Percentiles rank a stretch among this genome's conserved stretches.
Evolutionary conservation across 2,329 filamentous ascomycete genomes (phyloP).

Genomic region (Cladorrhinum sp.): DNA sequence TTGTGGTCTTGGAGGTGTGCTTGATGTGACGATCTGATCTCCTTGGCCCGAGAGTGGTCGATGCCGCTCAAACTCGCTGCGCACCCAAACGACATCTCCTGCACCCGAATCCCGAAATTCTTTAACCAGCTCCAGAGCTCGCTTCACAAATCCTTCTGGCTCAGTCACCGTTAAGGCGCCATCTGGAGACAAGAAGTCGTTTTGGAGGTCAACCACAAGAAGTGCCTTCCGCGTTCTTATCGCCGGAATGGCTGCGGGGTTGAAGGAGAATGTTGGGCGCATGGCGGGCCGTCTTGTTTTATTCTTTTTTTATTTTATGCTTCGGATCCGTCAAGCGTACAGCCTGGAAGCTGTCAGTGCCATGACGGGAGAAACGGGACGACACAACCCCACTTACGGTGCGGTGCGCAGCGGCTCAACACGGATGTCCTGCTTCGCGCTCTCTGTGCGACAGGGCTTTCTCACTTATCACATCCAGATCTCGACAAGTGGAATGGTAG

Average conservation of each 20-base stretch:
- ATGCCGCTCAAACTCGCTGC: constrained; percentile 67
- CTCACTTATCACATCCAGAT: neutral
- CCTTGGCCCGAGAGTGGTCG: constrained; percentile 51
- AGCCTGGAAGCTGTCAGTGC: neutral
- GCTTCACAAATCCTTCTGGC: constrained; percentile 64
- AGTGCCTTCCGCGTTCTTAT: constrained; percentile 66
- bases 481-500: neutral
- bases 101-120: constrained; percentile 70
- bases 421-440: neutral
- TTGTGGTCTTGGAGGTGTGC: constrained; percentile 28
- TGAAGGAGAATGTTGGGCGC: constrained; percentile 53
- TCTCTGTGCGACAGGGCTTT: neutral
- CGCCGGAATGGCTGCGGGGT: constrained; percentile 53
- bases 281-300: constrained; percentile 4
- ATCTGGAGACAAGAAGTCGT: constrained; percentile 73
- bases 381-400: neutral
- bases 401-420: neutral
- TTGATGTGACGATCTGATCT: constrained; percentile 47
- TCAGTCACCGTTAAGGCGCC: constrained; percentile 66
- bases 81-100: constrained; percentile 78
- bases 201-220: constrained; percentile 81
- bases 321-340: neutral
- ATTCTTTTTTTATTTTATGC: neutral
- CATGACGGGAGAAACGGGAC: neutral
- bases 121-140: constrained; percentile 62